Evolutionary conservation across 208 protist genomes (phyloP).

Genomic region (Trypanosoma avium): DNA sequence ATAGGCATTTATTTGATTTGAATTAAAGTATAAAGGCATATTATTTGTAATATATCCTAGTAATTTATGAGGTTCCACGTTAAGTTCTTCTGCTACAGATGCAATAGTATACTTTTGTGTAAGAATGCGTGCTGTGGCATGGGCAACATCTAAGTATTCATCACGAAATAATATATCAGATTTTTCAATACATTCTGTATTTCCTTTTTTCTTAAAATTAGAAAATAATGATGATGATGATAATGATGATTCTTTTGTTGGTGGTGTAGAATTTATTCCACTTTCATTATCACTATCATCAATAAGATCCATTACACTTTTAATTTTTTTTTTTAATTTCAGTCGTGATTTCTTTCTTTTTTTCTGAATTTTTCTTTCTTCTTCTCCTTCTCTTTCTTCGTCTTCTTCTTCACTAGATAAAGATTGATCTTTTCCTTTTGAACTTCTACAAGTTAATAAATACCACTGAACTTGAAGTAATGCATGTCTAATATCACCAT

Average conservation of each 20-base stretch:
- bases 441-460: constrained; percentile 12
- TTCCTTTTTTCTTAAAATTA: no score
- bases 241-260: no score
- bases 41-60: constrained; percentile 80
- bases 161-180: constrained; percentile 56
- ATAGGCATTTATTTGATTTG: constrained; percentile 52
- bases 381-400: neutral
- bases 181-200: neutral
- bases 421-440: neutral
- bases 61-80: constrained; percentile 60
- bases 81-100: constrained; percentile 48
- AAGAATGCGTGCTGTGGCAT: constrained; percentile 76
- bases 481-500: constrained; percentile 84
- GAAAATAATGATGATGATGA: no score
- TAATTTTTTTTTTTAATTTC: no score
- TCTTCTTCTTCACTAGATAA: neutral
- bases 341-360: neutral
- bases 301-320: constrained; percentile 31
- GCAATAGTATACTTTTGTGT: constrained; percentile 73
- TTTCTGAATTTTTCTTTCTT: constrained; percentile 5
- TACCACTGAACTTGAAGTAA: constrained; percentile 75
- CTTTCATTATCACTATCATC: constrained; percentile 17
- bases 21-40: constrained; percentile 59
- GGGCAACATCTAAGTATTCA: constrained; percentile 72
- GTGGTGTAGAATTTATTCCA: neutral